Evolutionary conservation across 1,139 yeast species (phyloP), one percentile per base, ranked within the genome.

Genomic region (Nakaseomyces uthaithaninus): DNA sequence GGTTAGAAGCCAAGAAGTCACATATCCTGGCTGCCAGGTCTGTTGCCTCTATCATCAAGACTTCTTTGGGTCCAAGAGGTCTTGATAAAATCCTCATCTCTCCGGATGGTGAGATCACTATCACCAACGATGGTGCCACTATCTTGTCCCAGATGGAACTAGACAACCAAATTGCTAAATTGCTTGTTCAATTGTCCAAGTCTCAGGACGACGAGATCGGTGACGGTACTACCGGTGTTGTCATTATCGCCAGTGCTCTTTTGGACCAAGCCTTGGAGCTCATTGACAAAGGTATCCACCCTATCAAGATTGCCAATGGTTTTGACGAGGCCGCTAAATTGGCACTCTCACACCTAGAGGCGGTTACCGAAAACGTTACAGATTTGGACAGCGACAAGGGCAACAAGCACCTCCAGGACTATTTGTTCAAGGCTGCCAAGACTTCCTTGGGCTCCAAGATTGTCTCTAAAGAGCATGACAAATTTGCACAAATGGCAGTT

Each of bases 171-270:
- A 89, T 93, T 57, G 99, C 98, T 51, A 91, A 91, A 65, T 71
- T 93, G 49, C 69, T 93, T 58, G 99, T 91, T 30, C 95, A 93
- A 66, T 74, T 93, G 53, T 85, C 96, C 26, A 83, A 77, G 63
- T 85, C 96, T 18, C 99, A 93, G 68, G 99, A 93, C 63, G 96
- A 91, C 59, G 98, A 93, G 66, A 87, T 93, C 57, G 99, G 99
- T 43, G 99, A 93, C 61, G 99, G 99, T 59, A 93, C 99, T 31
- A 93, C 99, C 3, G 98, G 98, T 56, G 99, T 93, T 25, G 98
- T 91, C 43, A 97, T 93, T 1, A 69, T 93, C 40, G 97, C 98
- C 2, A 85, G 95, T 52, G 94, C 97, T 1, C 69, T 93, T 50
- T 71, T 93, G 45, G 98, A 91, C 60, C 95, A 91, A 66, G 96